A percentile compares a stretch with the other conserved stretches of the same genome.
Conservation (phyloP, 2,329 filamentous ascomycete genomes). For the Incumbomyces delicatus region DNA sequence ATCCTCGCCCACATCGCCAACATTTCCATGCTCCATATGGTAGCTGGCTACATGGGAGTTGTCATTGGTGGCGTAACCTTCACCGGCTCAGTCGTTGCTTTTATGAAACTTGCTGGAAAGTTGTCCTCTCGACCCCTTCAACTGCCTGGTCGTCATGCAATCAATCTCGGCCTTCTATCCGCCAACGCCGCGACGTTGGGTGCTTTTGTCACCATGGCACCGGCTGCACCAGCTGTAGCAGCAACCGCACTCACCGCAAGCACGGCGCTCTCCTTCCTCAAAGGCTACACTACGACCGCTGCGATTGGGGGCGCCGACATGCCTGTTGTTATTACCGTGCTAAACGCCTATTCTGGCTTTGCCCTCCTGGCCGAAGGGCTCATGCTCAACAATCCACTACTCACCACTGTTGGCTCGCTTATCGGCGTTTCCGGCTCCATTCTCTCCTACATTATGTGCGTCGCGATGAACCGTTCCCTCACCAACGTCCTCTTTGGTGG, state of each 20-base stretch:
- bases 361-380: slow-evolving; percentile 83
- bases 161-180: slow-evolving; percentile 66
- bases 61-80: slow-evolving; percentile 83
- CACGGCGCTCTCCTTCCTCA: slow-evolving; percentile 67
- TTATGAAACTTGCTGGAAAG: slow-evolving; percentile 71
- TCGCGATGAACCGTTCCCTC: slow-evolving; percentile 86
- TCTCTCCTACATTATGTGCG: slow-evolving; percentile 76
- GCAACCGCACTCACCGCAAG: slow-evolving; percentile 69
- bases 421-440: slow-evolving; percentile 86
- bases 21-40: slow-evolving; percentile 68
- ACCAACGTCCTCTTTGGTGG: slow-evolving; percentile 84
- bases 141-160: slow-evolving; percentile 62
- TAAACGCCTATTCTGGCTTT: slow-evolving; percentile 87
- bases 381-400: slow-evolving; percentile 78
- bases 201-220: slow-evolving; percentile 70
- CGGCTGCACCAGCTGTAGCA: slow-evolving; percentile 67
- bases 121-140: slow-evolving; percentile 70
- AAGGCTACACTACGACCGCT: slow-evolving; percentile 78
- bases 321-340: slow-evolving; percentile 81
- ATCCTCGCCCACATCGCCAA: slow-evolving; percentile 61
- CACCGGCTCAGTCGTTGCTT: slow-evolving; percentile 81
- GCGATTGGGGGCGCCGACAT: slow-evolving; percentile 91
- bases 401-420: slow-evolving; percentile 75
- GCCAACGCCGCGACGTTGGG: slow-evolving; percentile 76
- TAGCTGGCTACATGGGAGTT: slow-evolving; percentile 77